Evolutionary conservation across 495 filamentous ascomycete species (phyloP).

Genomic region (Penicillium coprophilum): DNA sequence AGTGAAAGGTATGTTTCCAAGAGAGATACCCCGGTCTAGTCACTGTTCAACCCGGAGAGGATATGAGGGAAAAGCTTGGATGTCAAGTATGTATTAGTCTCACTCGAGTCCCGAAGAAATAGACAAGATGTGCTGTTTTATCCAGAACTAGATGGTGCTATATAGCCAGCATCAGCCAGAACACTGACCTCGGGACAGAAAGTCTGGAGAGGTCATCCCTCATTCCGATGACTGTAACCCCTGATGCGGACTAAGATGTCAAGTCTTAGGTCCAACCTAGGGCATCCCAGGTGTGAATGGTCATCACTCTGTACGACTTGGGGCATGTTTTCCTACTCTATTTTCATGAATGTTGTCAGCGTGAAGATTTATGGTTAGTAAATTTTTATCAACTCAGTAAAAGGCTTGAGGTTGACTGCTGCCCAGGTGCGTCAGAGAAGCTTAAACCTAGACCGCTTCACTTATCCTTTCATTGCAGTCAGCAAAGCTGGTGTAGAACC

Average conservation of each 20-base stretch:
- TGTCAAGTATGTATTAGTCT: not conserved
- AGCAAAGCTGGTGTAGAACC: conserved; percentile 12
- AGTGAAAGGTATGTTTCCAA: conserved; percentile 7
- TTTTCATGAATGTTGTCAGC: not conserved
- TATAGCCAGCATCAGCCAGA: conserved; percentile 14
- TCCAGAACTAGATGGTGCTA: conserved; percentile 15
- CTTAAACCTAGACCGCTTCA: not conserved
- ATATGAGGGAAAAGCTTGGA: not conserved
- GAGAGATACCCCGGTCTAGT: not conserved
- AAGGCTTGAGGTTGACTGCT: not conserved
- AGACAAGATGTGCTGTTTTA: not conserved
- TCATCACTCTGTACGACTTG: conserved; percentile 25
- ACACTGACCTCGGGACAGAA: conserved; percentile 2
- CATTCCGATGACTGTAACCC: conserved; percentile 25
- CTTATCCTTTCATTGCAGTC: conserved; percentile 11
- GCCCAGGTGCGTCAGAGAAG: not conserved
- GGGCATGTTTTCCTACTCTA: not conserved
- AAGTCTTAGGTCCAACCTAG: conserved; percentile 19
- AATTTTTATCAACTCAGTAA: not conserved
- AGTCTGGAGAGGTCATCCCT: not conserved
- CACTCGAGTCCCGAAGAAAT: not conserved
- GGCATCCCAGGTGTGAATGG: conserved; percentile 1
- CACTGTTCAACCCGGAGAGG: not conserved
- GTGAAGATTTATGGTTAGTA: not conserved
- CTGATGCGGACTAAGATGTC: conserved; percentile 25